phyloP scores from a whole-genome alignment of 2,329 filamentous ascomycete genomes.

The Neofusicoccum kwambonambiense region DNA sequence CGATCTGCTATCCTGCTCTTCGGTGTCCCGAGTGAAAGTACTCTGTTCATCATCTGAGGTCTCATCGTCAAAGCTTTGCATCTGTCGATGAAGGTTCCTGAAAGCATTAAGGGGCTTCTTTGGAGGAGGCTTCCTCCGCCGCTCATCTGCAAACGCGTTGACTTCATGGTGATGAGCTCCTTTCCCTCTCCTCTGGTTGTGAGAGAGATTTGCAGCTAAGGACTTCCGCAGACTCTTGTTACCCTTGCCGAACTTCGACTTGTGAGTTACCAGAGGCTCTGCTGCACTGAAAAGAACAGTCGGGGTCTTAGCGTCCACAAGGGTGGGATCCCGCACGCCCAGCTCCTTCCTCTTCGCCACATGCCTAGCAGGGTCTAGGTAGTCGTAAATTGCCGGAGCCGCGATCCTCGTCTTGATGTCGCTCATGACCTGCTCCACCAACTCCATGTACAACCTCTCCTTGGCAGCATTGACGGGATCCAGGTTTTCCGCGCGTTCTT shows the following conservation, averaged over 20 bases:
- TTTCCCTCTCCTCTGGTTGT: constrained; percentile 3
- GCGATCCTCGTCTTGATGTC: constrained; percentile 88
- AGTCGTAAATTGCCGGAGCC: constrained; percentile 74
- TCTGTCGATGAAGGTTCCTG: constrained; percentile 76
- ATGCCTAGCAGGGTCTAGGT: constrained; percentile 80
- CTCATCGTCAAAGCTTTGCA: constrained; percentile 71
- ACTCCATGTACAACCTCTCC: constrained; percentile 73
- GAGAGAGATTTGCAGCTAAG: not conserved
- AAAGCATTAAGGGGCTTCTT: constrained; percentile 63
- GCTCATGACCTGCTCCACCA: constrained; percentile 81
- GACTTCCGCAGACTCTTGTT: constrained; percentile 12
- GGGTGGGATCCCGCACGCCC: constrained; percentile 67
- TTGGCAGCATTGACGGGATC: constrained; percentile 87
- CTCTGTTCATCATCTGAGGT: constrained; percentile 77
- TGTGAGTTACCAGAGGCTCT: not conserved
- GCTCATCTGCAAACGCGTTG: constrained; percentile 57
- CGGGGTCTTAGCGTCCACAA: constrained; percentile 56
- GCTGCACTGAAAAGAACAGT: constrained; percentile 48
- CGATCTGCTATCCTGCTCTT: constrained; percentile 79
- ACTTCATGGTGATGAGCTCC: constrained; percentile 20
- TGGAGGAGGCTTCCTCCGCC: constrained; percentile 55
- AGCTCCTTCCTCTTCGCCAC: constrained; percentile 74
- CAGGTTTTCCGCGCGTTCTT: constrained; percentile 78
- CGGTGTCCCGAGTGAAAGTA: constrained; percentile 71
- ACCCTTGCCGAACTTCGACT: constrained; percentile 9